Percentiles rank a stretch among this genome's conserved stretches.
Evolutionary conservation across 2,329 filamentous ascomycete species (phyloP).

Genomic region (Helicocarpus griseus): DNA sequence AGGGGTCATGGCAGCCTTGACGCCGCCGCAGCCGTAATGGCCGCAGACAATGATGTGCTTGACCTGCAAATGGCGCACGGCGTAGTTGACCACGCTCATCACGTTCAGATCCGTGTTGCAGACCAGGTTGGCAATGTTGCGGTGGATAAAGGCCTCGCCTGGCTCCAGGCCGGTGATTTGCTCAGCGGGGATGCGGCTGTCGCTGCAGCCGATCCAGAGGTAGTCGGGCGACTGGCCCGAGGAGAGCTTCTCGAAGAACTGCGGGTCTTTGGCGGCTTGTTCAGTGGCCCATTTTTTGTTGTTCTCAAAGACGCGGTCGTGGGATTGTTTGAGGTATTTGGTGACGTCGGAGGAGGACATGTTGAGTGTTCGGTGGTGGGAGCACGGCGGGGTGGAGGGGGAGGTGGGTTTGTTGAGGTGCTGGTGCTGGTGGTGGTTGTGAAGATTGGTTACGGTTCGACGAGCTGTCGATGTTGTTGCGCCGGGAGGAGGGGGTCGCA

Average conservation of each 20-base stretch:
- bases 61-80: conserved; percentile 36
- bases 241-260: conserved; percentile 55
- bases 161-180: conserved; percentile 24
- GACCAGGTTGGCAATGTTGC: conserved; percentile 26
- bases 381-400: neutral
- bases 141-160: conserved; percentile 26
- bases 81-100: conserved; percentile 25
- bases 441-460: neutral
- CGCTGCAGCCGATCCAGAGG: conserved; percentile 38
- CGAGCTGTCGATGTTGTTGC: neutral
- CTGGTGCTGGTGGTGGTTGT: neutral
- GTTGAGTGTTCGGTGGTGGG: neutral
- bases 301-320: conserved; percentile 59
- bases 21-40: conserved; percentile 60
- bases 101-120: conserved; percentile 22
- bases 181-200: conserved; percentile 25
- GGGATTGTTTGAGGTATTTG: conserved; percentile 34
- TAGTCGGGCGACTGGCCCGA: conserved; percentile 61
- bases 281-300: conserved; percentile 57
- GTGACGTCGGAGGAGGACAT: conserved; percentile 2
- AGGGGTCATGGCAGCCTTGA: conserved; percentile 51
- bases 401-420: neutral
- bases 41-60: conserved; percentile 62
- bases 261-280: conserved; percentile 49
- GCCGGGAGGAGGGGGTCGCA: neutral